Percentiles rank a stretch among this genome's conserved stretches.
These are phyloP conservation scores for Periconia sp. DNA, from an alignment of 2,329 filamentous ascomycete species.

Conservation along the genomic window DNA sequence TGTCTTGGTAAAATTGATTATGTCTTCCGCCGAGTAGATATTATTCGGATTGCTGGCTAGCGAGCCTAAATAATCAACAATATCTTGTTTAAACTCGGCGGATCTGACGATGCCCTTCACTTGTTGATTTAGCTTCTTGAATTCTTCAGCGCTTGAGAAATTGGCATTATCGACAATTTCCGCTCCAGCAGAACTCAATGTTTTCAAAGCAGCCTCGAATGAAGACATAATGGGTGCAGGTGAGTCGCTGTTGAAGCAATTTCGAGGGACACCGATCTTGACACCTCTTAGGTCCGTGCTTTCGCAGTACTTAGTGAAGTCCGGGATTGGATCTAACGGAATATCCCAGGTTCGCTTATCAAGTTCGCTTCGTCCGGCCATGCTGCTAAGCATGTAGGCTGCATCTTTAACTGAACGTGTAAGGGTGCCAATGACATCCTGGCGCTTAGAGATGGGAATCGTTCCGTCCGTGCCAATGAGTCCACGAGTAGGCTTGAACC, in stretches of 20 bases:
- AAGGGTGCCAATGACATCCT: conserved; percentile 60
- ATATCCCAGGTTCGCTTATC: background rate
- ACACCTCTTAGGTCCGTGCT: conserved; percentile 8
- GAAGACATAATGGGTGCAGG: background rate
- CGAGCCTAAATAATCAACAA: conserved; percentile 60
- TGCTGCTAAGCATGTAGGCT: conserved; percentile 49
- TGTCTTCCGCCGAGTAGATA: conserved; percentile 56
- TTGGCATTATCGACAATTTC: conserved; percentile 28
- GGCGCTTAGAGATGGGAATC: conserved; percentile 63
- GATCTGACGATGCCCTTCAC: conserved; percentile 50
- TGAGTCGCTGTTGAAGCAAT: background rate
- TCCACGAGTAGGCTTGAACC: conserved; percentile 45
- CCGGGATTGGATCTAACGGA: background rate
- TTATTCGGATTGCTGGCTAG: conserved; percentile 62
- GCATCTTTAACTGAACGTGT: conserved; percentile 60
- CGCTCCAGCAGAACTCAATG: conserved; percentile 13
- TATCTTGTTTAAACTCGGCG: conserved; percentile 62
- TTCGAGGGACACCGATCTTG: conserved; percentile 12
- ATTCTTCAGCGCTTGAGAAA: conserved; percentile 44
- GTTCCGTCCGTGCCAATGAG: conserved; percentile 64
- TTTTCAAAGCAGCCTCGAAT: conserved; percentile 7
- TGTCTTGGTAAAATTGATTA: conserved; percentile 60
- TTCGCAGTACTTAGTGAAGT: conserved; percentile 11
- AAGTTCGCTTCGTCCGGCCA: conserved; percentile 1
- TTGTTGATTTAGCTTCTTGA: conserved; percentile 48